Base-by-base conservation (phyloP, 2,329 filamentous ascomycete genomes). In the Thyridium curvatum region DNA sequence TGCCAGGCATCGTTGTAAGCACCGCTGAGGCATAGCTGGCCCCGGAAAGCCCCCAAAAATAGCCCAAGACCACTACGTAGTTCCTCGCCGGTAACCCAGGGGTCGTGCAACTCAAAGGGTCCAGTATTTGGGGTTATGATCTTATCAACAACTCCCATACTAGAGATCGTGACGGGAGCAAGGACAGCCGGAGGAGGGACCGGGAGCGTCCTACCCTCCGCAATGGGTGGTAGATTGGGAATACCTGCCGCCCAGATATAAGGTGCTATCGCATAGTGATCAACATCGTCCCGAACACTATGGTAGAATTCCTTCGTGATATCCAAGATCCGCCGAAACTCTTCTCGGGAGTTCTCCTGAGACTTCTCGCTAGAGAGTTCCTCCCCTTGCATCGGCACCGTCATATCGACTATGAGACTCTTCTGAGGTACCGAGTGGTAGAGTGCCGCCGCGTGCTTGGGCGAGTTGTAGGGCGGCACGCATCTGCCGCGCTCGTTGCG, bases 31-130 rank as follows among this genome's bases (percentile, higher is more conserved):
- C 49, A 55, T 32, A 69, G n/a, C 28, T 47, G 41, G 0, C 56
- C 60, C 4, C 52, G 48, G 38, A 57, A 68, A 0, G 59, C 66
- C 0, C 59, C 64, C 14, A 69, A 42, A 30, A 65, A 69, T n/a
- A 69, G n/a, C 0, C 50, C 60, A 12, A 61, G 14, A 0, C 58
- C 55, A 18, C 49, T 68, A 0, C 63, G 54, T 2, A 69, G 48
- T 40, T 69, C 66, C 39, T 70, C 66, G 0, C 65, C 66, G 0
- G 64, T 67, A 0, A 68, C 65, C 65, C 67, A 69, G 1, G 65
- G 63, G 12, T 61, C 46, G 3, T 53, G 35, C 0, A 61, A 42
- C 10, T 54, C 48, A 2, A 68, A 50, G 0, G 30, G 17, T 0
- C 57, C 60, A 3, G 46, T 45, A 3, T 41, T 44, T 1, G 52